A percentile compares a stretch with the other conserved stretches of the same genome.
phyloP scores from a whole-genome alignment of 106 monocot genomes.

The Allium fistulosum region DNA sequence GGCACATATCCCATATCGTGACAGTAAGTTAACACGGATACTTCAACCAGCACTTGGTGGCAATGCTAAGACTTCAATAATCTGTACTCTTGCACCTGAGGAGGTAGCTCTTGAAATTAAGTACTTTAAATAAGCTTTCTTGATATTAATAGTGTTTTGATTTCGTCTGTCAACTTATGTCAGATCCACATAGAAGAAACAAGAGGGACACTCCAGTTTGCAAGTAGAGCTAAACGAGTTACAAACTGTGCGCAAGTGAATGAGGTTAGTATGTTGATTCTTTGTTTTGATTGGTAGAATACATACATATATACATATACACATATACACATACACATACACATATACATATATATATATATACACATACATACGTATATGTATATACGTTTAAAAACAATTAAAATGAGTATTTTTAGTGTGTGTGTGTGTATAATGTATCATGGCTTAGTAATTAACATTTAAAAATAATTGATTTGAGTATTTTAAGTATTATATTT shows the following conservation, averaged over 20 bases:
- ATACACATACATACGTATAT: too few species aligned
- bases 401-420: too few species aligned
- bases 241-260: conserved; percentile 98
- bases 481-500: too few species aligned
- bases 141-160: too few species aligned
- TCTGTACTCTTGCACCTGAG: conserved; percentile 95
- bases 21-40: conserved; percentile 92
- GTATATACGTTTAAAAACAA: too few species aligned
- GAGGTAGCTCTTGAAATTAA: conserved; percentile 43
- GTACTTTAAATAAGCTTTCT: not conserved
- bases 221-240: conserved; percentile 89
- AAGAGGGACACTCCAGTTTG: conserved; percentile 90
- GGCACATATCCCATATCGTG: conserved; percentile 86
- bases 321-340: too few species aligned
- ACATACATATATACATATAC: too few species aligned
- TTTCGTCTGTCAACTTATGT: not conserved
- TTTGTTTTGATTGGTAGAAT: too few species aligned
- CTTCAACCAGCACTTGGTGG: conserved; percentile 95
- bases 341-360: too few species aligned
- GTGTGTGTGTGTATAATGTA: too few species aligned
- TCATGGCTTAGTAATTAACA: too few species aligned
- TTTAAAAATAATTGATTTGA: too few species aligned
- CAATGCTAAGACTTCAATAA: conserved; percentile 91
- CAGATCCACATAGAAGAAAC: conserved; percentile 93
- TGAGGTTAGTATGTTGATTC: conserved; percentile 36